Conservation (phyloP, 78 protist genomes). For the Cavenderia fasciculata region DNA sequence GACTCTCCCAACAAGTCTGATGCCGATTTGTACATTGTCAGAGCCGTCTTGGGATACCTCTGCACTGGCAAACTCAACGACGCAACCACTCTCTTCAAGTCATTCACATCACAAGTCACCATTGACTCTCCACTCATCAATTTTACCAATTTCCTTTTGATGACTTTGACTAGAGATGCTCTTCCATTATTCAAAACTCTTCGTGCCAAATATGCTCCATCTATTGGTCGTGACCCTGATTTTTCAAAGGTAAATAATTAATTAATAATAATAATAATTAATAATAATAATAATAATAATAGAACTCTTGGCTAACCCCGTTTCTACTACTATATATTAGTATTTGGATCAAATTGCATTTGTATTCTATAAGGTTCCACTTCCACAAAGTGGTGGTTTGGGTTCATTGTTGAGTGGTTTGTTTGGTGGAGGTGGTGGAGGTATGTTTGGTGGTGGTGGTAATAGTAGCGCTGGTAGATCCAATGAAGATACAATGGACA, state of each 20-base stretch:
- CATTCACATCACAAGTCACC: not conserved
- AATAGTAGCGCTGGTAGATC: not conserved
- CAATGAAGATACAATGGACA: not conserved
- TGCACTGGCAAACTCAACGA: slow-evolving; percentile 18
- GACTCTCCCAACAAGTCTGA: slow-evolving; percentile 10
- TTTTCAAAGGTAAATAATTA: slow-evolving; percentile 31
- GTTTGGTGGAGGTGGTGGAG: slow-evolving; percentile 6
- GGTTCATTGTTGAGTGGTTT: slow-evolving; percentile 27
- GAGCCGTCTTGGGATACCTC: slow-evolving; percentile 51
- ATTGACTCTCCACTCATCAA: slow-evolving; percentile 53
- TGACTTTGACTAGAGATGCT: slow-evolving; percentile 77
- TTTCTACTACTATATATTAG: not conserved
- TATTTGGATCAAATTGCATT: slow-evolving; percentile 67
- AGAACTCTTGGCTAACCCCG: not conserved
- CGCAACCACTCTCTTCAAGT: slow-evolving; percentile 8
- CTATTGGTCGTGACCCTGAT: slow-evolving; percentile 64
- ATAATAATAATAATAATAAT: not conserved
- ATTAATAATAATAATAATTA: not conserved
- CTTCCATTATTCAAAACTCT: slow-evolving; percentile 69
- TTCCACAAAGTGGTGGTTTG: slow-evolving; percentile 37
- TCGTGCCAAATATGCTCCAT: slow-evolving; percentile 41
- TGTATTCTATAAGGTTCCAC: slow-evolving; percentile 44
- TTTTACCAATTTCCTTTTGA: slow-evolving; percentile 38
- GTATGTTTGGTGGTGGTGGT: slow-evolving; percentile 27
- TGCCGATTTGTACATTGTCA: slow-evolving; percentile 53